phyloP scores from a whole-genome alignment of 345 rosid genomes.

The Ricinus communis region DNA sequence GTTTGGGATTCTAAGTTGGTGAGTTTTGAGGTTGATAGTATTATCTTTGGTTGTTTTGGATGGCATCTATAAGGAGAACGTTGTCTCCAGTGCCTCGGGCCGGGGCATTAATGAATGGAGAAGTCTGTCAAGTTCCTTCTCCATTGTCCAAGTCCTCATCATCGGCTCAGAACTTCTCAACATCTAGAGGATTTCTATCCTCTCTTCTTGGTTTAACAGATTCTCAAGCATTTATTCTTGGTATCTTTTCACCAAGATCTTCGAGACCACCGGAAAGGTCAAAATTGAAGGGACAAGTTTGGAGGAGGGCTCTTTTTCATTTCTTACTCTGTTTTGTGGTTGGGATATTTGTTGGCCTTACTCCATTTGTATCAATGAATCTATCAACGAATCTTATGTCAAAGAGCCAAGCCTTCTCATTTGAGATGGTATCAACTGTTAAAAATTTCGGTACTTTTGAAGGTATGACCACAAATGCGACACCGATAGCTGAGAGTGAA shows the following conservation, averaged over 20 bases:
- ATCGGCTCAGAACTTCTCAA: conserved; percentile 29
- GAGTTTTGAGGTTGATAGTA: background rate
- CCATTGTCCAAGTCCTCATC: conserved; percentile 54
- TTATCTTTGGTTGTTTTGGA: conserved; percentile 23
- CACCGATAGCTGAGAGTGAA: background rate
- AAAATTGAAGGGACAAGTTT: conserved; percentile 46
- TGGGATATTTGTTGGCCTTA: conserved; percentile 53
- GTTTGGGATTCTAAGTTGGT: background rate
- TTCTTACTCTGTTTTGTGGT: conserved; percentile 48
- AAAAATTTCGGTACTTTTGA: conserved; percentile 19
- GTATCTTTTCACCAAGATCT: conserved; percentile 38
- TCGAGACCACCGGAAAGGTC: conserved; percentile 45
- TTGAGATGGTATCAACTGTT: conserved; percentile 36
- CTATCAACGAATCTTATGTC: conserved; percentile 28
- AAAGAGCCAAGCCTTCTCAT: conserved; percentile 39
- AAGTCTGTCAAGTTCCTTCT: conserved; percentile 52
- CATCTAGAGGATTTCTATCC: conserved; percentile 40
- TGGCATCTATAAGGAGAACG: conserved; percentile 68
- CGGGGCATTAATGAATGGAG: conserved; percentile 43
- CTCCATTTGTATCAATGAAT: conserved; percentile 40
- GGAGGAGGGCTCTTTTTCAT: conserved; percentile 53
- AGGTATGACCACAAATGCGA: conserved; percentile 21
- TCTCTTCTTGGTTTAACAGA: conserved; percentile 40
- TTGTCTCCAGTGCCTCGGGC: conserved; percentile 53
- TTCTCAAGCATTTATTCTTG: conserved; percentile 37